These are phyloP conservation scores for Leishmania mexicana DNA, from an alignment of 208 protist genomes.

Conservation along the genomic window DNA sequence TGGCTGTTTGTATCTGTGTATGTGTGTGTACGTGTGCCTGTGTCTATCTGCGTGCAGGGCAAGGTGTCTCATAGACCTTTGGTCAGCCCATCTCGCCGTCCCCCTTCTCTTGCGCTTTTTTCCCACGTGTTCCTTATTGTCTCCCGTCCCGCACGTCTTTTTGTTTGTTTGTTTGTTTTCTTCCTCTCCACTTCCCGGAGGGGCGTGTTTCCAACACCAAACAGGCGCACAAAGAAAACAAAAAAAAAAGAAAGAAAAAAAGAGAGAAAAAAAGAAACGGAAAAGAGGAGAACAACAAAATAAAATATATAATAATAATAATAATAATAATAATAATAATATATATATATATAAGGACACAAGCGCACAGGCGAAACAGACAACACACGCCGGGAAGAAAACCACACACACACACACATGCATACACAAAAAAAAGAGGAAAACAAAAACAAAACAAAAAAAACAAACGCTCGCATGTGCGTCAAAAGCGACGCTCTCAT, in stretches of 20 bases:
- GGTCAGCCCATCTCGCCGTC: background rate
- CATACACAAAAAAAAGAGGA: background rate
- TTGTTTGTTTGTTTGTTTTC: no score
- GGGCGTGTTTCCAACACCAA: conserved; percentile 9
- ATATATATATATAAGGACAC: background rate
- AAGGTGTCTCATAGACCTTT: background rate
- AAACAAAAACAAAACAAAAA: background rate
- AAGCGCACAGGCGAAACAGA: background rate
- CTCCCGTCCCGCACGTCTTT: conserved; percentile 1
- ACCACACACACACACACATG: no score
- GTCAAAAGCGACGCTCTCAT: background rate
- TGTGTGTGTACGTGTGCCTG: background rate
- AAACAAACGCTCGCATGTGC: background rate
- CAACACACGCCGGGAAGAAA: background rate
- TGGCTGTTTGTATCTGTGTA: background rate
- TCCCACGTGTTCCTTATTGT: background rate
- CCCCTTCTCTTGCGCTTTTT: background rate
- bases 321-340: no score
- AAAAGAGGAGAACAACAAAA: background rate
- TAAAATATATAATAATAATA: background rate
- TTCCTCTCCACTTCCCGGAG: conserved; percentile 4
- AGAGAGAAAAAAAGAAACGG: background rate
- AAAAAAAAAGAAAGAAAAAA: background rate
- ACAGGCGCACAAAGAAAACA: background rate
- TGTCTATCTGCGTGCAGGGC: background rate